Conservation (phyloP, 1,139 yeast species). For the Sugiyamaella japonica region DNA sequence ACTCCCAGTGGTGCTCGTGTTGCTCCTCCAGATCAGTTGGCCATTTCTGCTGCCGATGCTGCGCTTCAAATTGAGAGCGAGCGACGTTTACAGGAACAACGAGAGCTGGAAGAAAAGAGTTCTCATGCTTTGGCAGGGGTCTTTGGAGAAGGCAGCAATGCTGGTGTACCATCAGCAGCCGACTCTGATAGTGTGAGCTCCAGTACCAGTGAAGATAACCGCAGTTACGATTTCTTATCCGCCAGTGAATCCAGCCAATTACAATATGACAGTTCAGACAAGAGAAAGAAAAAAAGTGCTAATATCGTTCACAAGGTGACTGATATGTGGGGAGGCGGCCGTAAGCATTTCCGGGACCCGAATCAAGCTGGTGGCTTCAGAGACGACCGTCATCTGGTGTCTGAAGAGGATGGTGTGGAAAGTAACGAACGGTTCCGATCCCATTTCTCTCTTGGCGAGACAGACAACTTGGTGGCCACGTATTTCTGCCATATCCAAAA, state of each 20-base stretch:
- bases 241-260: slow-evolving; percentile 21
- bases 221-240: slow-evolving; percentile 22
- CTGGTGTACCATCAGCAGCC: not conserved
- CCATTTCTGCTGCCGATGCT: slow-evolving; percentile 8
- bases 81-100: not conserved
- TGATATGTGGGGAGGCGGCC: slow-evolving; percentile 63
- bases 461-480: slow-evolving; percentile 59
- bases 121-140: slow-evolving; percentile 1
- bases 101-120: not conserved
- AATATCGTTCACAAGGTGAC: slow-evolving; percentile 44
- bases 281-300: slow-evolving; percentile 8
- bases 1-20: not conserved
- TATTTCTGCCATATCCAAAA: slow-evolving; percentile 72
- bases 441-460: slow-evolving; percentile 63
- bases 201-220: slow-evolving; percentile 16
- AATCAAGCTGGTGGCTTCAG: slow-evolving; percentile 25
- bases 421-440: slow-evolving; percentile 57
- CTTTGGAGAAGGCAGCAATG: slow-evolving; percentile 17
- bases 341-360: slow-evolving; percentile 57
- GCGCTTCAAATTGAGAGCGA: slow-evolving; percentile 6
- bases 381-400: slow-evolving; percentile 51
- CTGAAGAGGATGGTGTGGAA: slow-evolving; percentile 46
- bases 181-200: slow-evolving; percentile 19
- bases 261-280: slow-evolving; percentile 15
- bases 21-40: slow-evolving; percentile 7